Evolutionary conservation across 1,284 basidiomycete species (phyloP).

Genomic region (Irpex sp.): DNA sequence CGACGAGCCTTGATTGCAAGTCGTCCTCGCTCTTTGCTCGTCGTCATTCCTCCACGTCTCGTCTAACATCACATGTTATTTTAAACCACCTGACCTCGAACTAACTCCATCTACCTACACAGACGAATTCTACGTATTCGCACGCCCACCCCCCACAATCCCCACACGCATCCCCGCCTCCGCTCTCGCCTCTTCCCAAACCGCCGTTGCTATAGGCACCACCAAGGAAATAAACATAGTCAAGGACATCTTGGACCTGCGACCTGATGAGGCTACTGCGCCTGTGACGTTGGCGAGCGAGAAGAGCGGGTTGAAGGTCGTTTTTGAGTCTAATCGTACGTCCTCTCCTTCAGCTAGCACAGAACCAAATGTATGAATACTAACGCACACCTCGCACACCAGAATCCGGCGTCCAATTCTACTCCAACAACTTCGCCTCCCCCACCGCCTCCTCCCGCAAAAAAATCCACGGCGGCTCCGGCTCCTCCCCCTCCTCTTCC

Average conservation of each 20-base stretch:
- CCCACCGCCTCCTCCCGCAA: constrained; percentile 52
- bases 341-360: constrained; percentile 13
- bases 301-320: constrained; percentile 55
- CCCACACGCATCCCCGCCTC: constrained; percentile 31
- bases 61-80: too few species aligned
- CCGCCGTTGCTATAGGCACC: background rate
- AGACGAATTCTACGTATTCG: constrained; percentile 69
- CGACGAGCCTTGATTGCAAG: background rate
- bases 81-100: too few species aligned
- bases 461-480: constrained; percentile 73
- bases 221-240: constrained; percentile 38
- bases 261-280: background rate
- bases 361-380: background rate
- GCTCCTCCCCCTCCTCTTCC: constrained; percentile 17
- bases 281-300: constrained; percentile 53
- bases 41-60: too few species aligned
- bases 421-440: constrained; percentile 54
- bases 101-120: background rate
- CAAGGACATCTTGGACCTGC: constrained; percentile 38
- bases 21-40: too few species aligned
- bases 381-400: background rate
- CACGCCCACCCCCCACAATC: constrained; percentile 37
- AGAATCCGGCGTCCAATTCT: constrained; percentile 76
- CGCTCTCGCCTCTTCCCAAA: constrained; percentile 21
- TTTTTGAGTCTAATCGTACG: constrained; percentile 70